Evolutionary conservation across 371 early-diverging fungal species (phyloP), one percentile per base, ranked within the genome.

Genomic region (Apophysomyces elegans): DNA sequence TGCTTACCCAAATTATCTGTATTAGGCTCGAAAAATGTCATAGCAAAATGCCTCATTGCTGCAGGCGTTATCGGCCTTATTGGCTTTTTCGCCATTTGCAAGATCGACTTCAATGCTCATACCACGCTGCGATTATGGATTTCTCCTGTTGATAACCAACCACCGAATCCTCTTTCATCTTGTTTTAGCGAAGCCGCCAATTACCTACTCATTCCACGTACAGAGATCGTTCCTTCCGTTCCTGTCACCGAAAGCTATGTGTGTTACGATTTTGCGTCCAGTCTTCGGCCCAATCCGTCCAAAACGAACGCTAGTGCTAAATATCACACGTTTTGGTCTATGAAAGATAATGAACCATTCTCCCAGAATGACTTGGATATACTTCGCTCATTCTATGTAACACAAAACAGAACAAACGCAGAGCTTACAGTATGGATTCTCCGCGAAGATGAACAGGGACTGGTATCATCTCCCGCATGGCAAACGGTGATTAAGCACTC

Each of bases 191-290:
- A 13, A 26, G 32, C 32, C 64, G 64, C 16, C 35, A 58, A 43
- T 26, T 1, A 26, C 1, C 32, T 26, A 2, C 32, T 26, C 32
- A 59, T 59, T 39, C 66, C 66, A 64, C 62, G 56, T 44, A 2
- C 21, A 7, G 54, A 73, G 47, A 67, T 82, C 58, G 72, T 79
- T 32, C 77, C 83, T 38, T 76, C 78, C 12, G 61, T 76, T 16
- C 82, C 81, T 56, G 65, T 78, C 11, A 70, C 67, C 62, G 79
- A 82, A 62, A 81, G 69, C 37, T 66, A 73, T 47, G 78, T 76
- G 61, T 84, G 85, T 66, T 84, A 73, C 64, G 81, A 82, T 59
- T 84, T 76, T 69, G 81, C 85, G 2, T 59, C 69, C 7, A 66
- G 70, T 7, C 66, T 81, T 18, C 60, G 7, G 1, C 9, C 54